These are phyloP conservation scores for Meyerozyma smithsonii DNA, from an alignment of 1,139 yeast genomes.

Conservation along the genomic window DNA sequence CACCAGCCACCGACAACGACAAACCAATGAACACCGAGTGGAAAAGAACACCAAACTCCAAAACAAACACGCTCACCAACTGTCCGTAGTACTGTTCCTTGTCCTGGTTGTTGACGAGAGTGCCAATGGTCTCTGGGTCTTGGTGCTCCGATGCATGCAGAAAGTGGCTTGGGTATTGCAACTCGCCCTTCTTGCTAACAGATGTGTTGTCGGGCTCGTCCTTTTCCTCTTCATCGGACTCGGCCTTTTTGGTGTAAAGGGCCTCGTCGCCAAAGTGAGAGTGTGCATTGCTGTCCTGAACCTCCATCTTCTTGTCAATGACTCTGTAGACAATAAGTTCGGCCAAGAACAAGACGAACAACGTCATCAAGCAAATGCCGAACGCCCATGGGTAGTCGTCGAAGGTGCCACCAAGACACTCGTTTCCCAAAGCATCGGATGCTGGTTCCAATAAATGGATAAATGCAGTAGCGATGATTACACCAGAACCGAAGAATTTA, in stretches of 20 bases:
- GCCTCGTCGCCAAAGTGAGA: conserved; percentile 47
- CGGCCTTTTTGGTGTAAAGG: conserved; percentile 23
- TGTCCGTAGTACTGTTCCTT: conserved; percentile 43
- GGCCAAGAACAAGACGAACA: conserved; percentile 47
- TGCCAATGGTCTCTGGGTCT: conserved; percentile 28
- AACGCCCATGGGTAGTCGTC: conserved; percentile 60
- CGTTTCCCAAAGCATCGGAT: conserved; percentile 44
- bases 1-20: conserved; percentile 35
- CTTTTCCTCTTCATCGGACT: conserved; percentile 14
- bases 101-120: conserved; percentile 31
- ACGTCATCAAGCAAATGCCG: conserved; percentile 54
- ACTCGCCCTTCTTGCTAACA: conserved; percentile 5
- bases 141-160: conserved; percentile 49
- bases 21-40: conserved; percentile 40
- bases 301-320: conserved; percentile 31
- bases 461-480: conserved; percentile 83
- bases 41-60: conserved; percentile 38
- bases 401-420: conserved; percentile 55
- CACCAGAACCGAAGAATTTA: conserved; percentile 89
- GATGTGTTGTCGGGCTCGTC: conserved; percentile 7
- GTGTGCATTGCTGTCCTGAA: conserved; percentile 31
- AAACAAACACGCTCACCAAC: conserved; percentile 26
- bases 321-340: conserved; percentile 54
- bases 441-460: conserved; percentile 85
- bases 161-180: conserved; percentile 40